These are phyloP conservation scores for Nigrograna mackinnonii DNA, from an alignment of 2,329 filamentous ascomycete genomes.

Conservation along the genomic window DNA sequence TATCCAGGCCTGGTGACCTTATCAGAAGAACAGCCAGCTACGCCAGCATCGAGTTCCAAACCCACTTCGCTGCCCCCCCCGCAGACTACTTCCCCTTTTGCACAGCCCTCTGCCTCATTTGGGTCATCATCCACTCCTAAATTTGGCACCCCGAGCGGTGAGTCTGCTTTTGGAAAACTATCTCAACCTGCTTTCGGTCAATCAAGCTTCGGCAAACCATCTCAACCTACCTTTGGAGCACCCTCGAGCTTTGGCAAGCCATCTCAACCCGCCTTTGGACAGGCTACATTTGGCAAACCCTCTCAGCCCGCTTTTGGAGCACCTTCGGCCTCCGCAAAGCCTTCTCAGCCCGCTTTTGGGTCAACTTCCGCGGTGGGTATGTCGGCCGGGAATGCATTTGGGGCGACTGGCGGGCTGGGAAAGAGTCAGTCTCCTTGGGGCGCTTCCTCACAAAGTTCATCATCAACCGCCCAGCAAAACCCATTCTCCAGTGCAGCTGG, in stretches of 20 bases:
- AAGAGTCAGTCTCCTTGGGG: slow-evolving; percentile 18
- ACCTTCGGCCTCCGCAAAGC: slow-evolving; percentile 13
- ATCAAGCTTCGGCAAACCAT: slow-evolving; percentile 7
- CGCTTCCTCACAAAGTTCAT: slow-evolving; percentile 16
- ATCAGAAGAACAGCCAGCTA: slow-evolving; percentile 26
- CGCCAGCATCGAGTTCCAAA: slow-evolving; percentile 9
- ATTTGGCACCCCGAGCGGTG: slow-evolving; percentile 23
- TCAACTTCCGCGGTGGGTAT: slow-evolving; percentile 15
- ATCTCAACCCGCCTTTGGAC: slow-evolving; percentile 3
- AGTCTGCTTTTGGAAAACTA: slow-evolving; percentile 1
- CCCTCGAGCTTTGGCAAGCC: slow-evolving; percentile 9
- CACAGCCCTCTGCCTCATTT: slow-evolving; percentile 25
- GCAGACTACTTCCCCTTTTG: slow-evolving; percentile 11
- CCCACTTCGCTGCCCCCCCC: slow-evolving; percentile 17
- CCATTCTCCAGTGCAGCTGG: slow-evolving; percentile 26
- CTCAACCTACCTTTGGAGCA: slow-evolving; percentile 7
- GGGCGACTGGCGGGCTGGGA: slow-evolving; percentile 21
- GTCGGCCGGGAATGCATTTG: slow-evolving; percentile 20
- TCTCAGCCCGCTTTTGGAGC: slow-evolving; percentile 28
- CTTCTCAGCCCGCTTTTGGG: slow-evolving; percentile 27
- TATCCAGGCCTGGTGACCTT: slow-evolving; percentile 71
- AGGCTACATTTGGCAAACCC: slow-evolving; percentile 20
- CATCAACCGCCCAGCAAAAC: slow-evolving; percentile 25
- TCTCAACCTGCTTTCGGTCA: background rate
- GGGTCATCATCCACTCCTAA: slow-evolving; percentile 24